These are phyloP conservation scores for Leccinum insolens DNA, from an alignment of 1,284 basidiomycete species.

Conservation along the genomic window DNA sequence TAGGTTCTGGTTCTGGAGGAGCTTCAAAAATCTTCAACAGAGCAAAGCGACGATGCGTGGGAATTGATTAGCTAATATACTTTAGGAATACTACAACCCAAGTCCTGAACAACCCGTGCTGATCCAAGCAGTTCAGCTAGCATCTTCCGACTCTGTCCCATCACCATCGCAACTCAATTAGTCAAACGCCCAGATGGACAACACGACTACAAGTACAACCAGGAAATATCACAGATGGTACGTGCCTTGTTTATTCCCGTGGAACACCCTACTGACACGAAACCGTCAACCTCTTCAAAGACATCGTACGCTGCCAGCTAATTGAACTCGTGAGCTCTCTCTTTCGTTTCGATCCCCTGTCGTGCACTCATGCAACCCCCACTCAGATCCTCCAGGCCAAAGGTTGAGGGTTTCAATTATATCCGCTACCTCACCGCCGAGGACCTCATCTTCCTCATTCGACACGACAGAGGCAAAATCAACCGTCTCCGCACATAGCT, in stretches of 20 bases:
- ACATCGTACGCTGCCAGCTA: conserved; percentile 92
- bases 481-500: conserved; percentile 92
- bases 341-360: neutral
- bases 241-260: neutral
- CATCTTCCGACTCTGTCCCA: no score
- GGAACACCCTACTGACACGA: conserved; percentile 46
- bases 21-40: no score
- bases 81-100: no score
- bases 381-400: conserved; percentile 83
- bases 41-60: no score
- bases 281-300: conserved; percentile 91
- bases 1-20: no score
- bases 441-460: conserved; percentile 95
- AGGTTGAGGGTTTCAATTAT: no score
- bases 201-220: conserved; percentile 68
- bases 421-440: conserved; percentile 89
- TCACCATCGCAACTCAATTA: conserved; percentile 8
- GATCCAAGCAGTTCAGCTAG: no score
- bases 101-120: no score
- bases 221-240: conserved; percentile 81
- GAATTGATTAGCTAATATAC: no score
- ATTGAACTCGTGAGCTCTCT: conserved; percentile 76
- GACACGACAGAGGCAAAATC: conserved; percentile 93
- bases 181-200: conserved; percentile 30
- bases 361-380: neutral